Evolutionary conservation across 2,329 filamentous ascomycete genomes (phyloP), one percentile per base, ranked within the genome.

Genomic region (Phialemoniopsis sp.): DNA sequence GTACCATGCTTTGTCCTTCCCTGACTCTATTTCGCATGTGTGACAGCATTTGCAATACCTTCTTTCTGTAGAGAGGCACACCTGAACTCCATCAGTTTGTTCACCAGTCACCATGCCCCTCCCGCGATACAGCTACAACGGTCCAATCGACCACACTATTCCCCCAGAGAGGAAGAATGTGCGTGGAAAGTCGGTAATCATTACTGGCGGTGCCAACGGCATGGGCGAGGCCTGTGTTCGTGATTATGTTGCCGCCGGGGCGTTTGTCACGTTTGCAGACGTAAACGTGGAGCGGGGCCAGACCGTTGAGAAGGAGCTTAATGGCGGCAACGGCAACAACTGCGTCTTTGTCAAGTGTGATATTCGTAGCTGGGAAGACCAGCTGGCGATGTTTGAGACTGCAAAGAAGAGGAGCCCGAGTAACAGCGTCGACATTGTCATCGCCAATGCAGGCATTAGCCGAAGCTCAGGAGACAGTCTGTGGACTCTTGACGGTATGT

Each of bases 401-500:
- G 66, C 67, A 2, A 58, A 57, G 16, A 41, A 38, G 1, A 49
- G 54, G 21, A 66, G 62, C 8, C 66, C 64, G 0, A 46, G 50
- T 17, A 57, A 63, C 1, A 63, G 59, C 36, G 59, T 69, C 16
- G 67, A 72, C 40, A 48, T 71, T 12, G 69, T 72, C 12, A 63
- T 73, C 38, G 67, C 68, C 2, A 73, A 72, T 46, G 69, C 68
- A 2, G 68, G 69, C 10, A 67, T 72, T 19, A 52, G 53, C 19
- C 47, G 58, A n/a, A 58, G 51, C 19, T 56, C 56, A 2, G 54
- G 56, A 0, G 64, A 69, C 42, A 56, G 55, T 33, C 35, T 70
- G 15, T 68, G 61, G 58, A 55, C 50, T 13, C 42, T 66, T 12
- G 57, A 66, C 39, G 62, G 62, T 59, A 21, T 29, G 50, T 43